Percentiles rank a stretch among this genome's conserved stretches.
Evolutionary conservation across 2,329 filamentous ascomycete genomes (phyloP).

Genomic region (Cytospora chrysosperma): DNA sequence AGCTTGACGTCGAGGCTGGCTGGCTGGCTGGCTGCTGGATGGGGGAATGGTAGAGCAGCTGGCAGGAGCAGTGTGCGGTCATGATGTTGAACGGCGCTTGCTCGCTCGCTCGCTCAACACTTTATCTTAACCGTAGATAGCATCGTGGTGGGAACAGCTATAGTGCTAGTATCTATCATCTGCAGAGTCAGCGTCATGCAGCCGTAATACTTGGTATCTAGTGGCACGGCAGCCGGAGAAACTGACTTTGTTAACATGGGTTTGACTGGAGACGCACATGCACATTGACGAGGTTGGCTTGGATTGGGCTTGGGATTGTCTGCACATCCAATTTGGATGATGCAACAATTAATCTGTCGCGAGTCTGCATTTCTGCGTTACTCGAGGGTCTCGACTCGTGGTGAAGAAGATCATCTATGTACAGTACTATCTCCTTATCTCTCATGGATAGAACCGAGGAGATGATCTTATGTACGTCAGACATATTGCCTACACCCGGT

Average conservation of each 20-base stretch:
- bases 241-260: background rate
- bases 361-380: background rate
- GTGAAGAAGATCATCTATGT: background rate
- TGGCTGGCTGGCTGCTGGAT: background rate
- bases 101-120: too few relatives aligned
- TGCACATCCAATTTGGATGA: background rate
- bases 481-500: too few relatives aligned
- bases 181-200: background rate
- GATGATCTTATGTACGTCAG: too few relatives aligned
- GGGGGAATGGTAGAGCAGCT: background rate
- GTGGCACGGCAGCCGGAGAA: background rate
- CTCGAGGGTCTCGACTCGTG: too few relatives aligned
- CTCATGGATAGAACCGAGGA: too few relatives aligned
- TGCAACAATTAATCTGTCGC: background rate
- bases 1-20: background rate
- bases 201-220: background rate
- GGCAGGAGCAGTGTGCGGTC: background rate
- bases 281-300: background rate
- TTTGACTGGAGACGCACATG: background rate
- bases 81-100: background rate
- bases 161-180: too few relatives aligned
- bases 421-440: too few relatives aligned
- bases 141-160: too few relatives aligned
- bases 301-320: background rate
- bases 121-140: too few relatives aligned